Evolutionary conservation across 352 stramenopile genomes (phyloP), one percentile per base, ranked within the genome.

Genomic region (Pythium dissimile): DNA sequence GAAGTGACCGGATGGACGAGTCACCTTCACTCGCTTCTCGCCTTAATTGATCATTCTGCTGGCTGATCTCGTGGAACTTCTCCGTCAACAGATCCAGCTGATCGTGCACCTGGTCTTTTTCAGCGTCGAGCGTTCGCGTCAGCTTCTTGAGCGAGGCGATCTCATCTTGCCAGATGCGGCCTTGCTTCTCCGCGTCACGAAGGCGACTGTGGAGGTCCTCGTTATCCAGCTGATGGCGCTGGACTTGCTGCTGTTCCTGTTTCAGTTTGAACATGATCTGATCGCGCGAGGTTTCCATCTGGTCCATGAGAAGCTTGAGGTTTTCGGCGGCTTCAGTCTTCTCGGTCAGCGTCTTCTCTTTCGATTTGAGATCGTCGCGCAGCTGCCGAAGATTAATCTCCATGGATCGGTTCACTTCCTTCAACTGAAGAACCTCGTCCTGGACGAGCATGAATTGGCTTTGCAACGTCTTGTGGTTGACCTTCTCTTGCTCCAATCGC

Each of bases 201-300:
- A 91, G 27, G 21, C 88, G 83, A 0, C 52, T 66, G 28, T 84
- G 71, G 5, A 88, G 31, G 27, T 84, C 75, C 21, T 88, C 71
- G 9, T 71, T 72, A 23, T 89, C 71, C 37, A 78, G 62, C 20
- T 84, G 62, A 9, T 82, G 64, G 1, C 75, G 78, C 53, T 89
- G 78, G 10, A 76, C 62, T 20, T 88, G 74, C 42, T 89, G 74
- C 41, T 87, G 77, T 15, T 82, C 72, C 54, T 89, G 84, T 50
- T 92, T 91, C 16, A 83, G 63, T 57, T 92, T 82, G 54, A 89
- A 88, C 15, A 79, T 68, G 55, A 88, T 73, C 61, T 92, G 79
- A 30, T 94, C 82, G 5, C 84, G 78, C n/a, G 80, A 88, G 0
- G 75, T 80, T 50, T 92, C 82, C 77, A 94, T 90, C 45, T 92